Evolutionary conservation across 768 basidiomycete genomes (phyloP), one percentile per base, ranked within the genome.

Genomic region (Pleurotus giganteus): DNA sequence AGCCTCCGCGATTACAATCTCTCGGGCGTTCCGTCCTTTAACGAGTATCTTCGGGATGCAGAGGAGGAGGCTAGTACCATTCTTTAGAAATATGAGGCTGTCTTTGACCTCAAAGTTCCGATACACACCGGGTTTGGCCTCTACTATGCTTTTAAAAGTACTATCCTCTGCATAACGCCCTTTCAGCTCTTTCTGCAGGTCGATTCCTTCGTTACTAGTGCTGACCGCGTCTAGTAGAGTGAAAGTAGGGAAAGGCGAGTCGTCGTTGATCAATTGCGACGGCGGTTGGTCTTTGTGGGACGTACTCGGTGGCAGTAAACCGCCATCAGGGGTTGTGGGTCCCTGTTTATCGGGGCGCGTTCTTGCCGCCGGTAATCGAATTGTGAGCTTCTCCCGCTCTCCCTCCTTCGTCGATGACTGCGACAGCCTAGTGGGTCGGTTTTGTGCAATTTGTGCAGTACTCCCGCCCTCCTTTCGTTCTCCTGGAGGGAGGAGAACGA

Each of bases 1-100:
- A 0, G 71, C 73, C 27, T 75, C 71, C 0, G 56, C 56, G 0
- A 77, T 74, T 0, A 77, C n/a, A 0, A 68, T 58, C 50, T 75
- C 74, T 0, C 66, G 32, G 1, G 65, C 42, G 0, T 49, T 61
- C 5, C 63, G n/a, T 3, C 61, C 62, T 0, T 61, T 52, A 4
- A 65, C 47, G 11, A 49, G 32, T 0, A 65, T 27, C 4, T 68
- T 60, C 0, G 67, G 68, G 1, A 69, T 62, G n/a, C 65, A 66
- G 8, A 66, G 52, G 0, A 64, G n/a, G 13, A 49, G 19, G 4
- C 15, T 24, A 8, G 52, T 54, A 3, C 58, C 36, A 4, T 57
- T 57, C 11, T 54, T 28, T 3, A 61, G 47, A 24, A 60, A 68
- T 0, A 71, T 44, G 0, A 68, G 29, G 3, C 57, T 61, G 15